Base-by-base conservation (phyloP, 83 land plant species). In the Picea mariana region DNA sequence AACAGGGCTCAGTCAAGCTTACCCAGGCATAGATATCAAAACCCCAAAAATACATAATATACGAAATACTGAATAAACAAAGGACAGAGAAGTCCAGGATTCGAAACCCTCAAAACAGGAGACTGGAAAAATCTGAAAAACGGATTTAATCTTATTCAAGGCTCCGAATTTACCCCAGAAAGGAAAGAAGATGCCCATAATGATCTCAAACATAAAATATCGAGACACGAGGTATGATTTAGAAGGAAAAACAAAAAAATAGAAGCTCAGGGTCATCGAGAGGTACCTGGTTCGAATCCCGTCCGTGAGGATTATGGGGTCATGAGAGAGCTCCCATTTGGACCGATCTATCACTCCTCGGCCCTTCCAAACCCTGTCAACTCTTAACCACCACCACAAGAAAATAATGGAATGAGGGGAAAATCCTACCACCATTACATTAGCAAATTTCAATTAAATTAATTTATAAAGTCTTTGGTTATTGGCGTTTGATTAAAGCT, bases 1-100 rank as follows among this genome's bases (percentile, higher is more conserved):
- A 73, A 73, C 77, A 23, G 77, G 73, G 24, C 21, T 73, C 42
- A n/a, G 23, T 73, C 77, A 73, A 44, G 58, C 77, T 44, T 73
- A 40, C 26, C 58, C 20, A 20, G 55, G 13, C 15, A 18, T 44
- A 42, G 4, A 20, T 44, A n/a, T 1, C 42, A 38, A n/a, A 40
- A 40, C 55, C 42, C 42, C 26, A 73, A 49, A 21, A 47, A 11
- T 58, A 23, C 0, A 52, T 9, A 20, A 9, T 9, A 21, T 8
- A 44, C 44, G 2, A n/a, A n/a, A 47, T 47, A 47, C 49, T 20
- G 2, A 5, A 42, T 0, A 18, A 38, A 11, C 12, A 72, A 20
- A 72, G 4, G n/a, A n/a, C 11, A 42, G 24, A 18, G 23, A 72
- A 42, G n/a, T 38, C 76, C 52, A 42, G 76, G 44, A 52, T 42